Evolutionary conservation across 805 yeast genomes (phyloP), one percentile per base, ranked within the genome.

Genomic region (Candida golubevii): DNA sequence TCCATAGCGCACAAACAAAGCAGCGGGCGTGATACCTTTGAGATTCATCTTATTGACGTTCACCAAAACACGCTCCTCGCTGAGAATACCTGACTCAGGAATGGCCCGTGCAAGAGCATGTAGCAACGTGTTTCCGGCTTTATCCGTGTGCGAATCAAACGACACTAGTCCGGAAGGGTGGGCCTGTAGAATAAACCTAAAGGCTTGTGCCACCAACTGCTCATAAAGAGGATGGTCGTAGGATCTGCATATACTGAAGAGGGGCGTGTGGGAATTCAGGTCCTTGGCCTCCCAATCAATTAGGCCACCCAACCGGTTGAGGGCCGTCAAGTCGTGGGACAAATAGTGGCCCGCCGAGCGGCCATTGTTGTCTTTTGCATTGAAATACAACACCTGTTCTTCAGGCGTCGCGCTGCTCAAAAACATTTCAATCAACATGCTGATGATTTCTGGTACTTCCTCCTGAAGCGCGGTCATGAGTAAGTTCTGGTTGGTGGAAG

Each of bases 281-380:
- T 90, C 97, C 41, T 74, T 75, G 11, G 63, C 59, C 7, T 68
- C 71, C 97, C 97, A 91, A 54, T 86, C 72, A 6, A 89, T 66
- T 36, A 68, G 74, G 1, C 59, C 59, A 0, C 95, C 95, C 9
- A 88, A 59, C 12, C 55, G 57, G 6, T 58, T 55, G 11, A 88
- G 73, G 0, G 85, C 61, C 2, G 70, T 65, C 15, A 74, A 65
- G 38, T 79, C 72, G 51, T 82, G 81, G 49, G 80, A 79, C 13
- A 88, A 59, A 51, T 84, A 82, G 59, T 90, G 97, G 0, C 90
- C 97, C 6, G 80, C 68, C 2, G 82, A 74, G 41, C 95, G 71
- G 2, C 77, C 72, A 44, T 72, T 63, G 8, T 53, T 58, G 58
- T 90, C 95, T 2, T 54, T 50, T 8, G 56, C 54, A 48, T 78